Evolutionary conservation across 1,284 basidiomycete genomes (phyloP).

Genomic region (Inonotus hispidus): DNA sequence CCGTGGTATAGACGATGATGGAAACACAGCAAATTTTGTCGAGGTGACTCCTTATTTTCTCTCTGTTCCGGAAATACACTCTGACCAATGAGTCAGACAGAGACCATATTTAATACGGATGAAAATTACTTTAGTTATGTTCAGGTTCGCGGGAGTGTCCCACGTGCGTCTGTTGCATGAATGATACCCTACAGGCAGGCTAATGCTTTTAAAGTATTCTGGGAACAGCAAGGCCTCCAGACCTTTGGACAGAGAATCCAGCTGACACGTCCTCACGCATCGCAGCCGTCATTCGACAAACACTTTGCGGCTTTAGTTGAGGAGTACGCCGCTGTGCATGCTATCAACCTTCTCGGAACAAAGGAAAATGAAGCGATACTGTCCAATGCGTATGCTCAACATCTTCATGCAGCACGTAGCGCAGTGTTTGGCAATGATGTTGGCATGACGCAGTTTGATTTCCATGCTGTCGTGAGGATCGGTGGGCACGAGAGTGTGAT

Average conservation of each 20-base stretch:
- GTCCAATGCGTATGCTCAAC: slow-evolving; percentile 76
- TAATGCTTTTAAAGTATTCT: slow-evolving; percentile 64
- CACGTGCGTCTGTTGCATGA: slow-evolving; percentile 51
- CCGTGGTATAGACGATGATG: slow-evolving; percentile 96
- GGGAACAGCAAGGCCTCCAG: slow-evolving; percentile 94
- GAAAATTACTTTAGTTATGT: slow-evolving; percentile 85
- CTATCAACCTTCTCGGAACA: slow-evolving; percentile 83
- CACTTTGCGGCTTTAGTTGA: slow-evolving; percentile 85
- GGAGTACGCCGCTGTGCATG: slow-evolving; percentile 77
- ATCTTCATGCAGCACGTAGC: slow-evolving; percentile 55
- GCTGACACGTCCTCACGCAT: slow-evolving; percentile 91
- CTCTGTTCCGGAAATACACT: slow-evolving; percentile 13
- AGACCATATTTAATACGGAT: slow-evolving; percentile 83
- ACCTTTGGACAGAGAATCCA: slow-evolving; percentile 89
- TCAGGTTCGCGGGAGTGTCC: slow-evolving; percentile 92
- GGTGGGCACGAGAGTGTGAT: slow-evolving; percentile 87
- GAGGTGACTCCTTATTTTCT: slow-evolving; percentile 51
- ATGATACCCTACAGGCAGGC: neutral
- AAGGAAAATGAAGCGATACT: slow-evolving; percentile 91
- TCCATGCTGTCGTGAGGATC: slow-evolving; percentile 80
- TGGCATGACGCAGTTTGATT: slow-evolving; percentile 88
- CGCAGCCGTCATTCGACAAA: slow-evolving; percentile 93
- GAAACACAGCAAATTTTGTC: slow-evolving; percentile 96
- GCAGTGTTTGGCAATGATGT: slow-evolving; percentile 53
- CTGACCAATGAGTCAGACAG: slow-evolving; percentile 55